phyloP scores from a whole-genome alignment of 1,139 yeast species.

The Pichia sp. region DNA sequence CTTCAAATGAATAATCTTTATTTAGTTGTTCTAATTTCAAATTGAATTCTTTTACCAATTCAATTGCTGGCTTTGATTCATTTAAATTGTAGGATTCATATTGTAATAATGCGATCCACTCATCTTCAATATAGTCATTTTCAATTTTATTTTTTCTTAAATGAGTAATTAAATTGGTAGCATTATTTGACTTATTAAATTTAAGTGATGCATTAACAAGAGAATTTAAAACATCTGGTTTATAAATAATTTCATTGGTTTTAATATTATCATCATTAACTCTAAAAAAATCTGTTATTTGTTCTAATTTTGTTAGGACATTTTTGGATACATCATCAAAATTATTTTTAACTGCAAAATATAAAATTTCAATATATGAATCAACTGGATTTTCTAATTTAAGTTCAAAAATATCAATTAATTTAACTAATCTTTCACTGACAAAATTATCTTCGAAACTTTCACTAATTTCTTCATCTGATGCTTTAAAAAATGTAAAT shows the following conservation, averaged over 20 bases:
- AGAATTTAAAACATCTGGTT: constrained; percentile 24
- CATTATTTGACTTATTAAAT: constrained; percentile 15
- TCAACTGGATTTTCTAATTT: constrained; percentile 18
- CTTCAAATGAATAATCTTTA: constrained; percentile 18
- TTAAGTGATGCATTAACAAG: constrained; percentile 23
- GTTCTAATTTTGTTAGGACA: constrained; percentile 18
- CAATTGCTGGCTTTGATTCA: constrained; percentile 11
- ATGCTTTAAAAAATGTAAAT: constrained; percentile 23
- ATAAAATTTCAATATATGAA: constrained; percentile 25
- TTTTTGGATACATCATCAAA: constrained; percentile 21
- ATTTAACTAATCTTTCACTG: constrained; percentile 13
- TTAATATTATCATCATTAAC: background rate
- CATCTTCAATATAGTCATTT: constrained; percentile 17
- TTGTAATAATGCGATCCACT: constrained; percentile 25
- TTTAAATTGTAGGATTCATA: constrained; percentile 14
- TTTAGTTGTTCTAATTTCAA: constrained; percentile 10
- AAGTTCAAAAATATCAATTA: constrained; percentile 18
- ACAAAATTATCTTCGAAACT: constrained; percentile 26
- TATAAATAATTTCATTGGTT: constrained; percentile 9
- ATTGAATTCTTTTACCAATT: constrained; percentile 16
- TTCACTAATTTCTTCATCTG: constrained; percentile 24
- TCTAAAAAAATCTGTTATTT: constrained; percentile 15
- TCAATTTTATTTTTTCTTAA: constrained; percentile 11
- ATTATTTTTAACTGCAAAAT: constrained; percentile 25
- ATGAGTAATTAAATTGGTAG: constrained; percentile 13